Evolutionary conservation across 1,139 yeast species (phyloP).

Genomic region (Kluyveromyces marxianus): DNA sequence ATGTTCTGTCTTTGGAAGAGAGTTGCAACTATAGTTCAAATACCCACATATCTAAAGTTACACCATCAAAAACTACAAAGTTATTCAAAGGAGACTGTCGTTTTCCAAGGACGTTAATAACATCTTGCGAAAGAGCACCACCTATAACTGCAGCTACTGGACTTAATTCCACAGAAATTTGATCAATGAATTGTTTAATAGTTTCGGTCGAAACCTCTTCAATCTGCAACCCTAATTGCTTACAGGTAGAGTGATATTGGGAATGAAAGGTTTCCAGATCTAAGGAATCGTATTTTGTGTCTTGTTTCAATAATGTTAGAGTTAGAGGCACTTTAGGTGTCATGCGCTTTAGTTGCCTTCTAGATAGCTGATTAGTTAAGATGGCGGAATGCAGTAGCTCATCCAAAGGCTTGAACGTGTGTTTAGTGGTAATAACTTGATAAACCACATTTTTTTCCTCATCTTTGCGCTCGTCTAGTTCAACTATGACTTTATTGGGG

Average conservation of each 20-base stretch:
- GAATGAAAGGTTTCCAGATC: constrained; percentile 27
- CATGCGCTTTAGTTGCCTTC: constrained; percentile 51
- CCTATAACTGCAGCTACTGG: constrained; percentile 88
- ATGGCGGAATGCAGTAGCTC: constrained; percentile 34
- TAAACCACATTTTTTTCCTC: constrained; percentile 32
- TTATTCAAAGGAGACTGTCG: constrained; percentile 81
- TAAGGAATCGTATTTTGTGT: constrained; percentile 5
- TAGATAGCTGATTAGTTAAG: constrained; percentile 39
- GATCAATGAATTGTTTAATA: constrained; percentile 38
- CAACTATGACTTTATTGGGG: constrained; percentile 43
- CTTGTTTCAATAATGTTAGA: constrained; percentile 42
- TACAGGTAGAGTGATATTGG: constrained; percentile 31
- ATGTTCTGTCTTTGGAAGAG: not conserved
- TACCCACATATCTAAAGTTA: constrained; percentile 67
- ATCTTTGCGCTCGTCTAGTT: constrained; percentile 34
- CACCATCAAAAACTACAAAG: constrained; percentile 67
- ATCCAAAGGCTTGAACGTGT: constrained; percentile 41
- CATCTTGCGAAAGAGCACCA: constrained; percentile 86
- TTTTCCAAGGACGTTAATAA: constrained; percentile 70
- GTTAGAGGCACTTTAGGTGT: constrained; percentile 57
- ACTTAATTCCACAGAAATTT: constrained; percentile 62
- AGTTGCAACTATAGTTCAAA: constrained; percentile 32
- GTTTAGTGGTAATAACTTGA: constrained; percentile 52
- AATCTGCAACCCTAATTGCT: constrained; percentile 36
- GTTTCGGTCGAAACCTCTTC: constrained; percentile 35